These are phyloP conservation scores for Rhodotorula graminis DNA, from an alignment of 768 basidiomycete genomes.

Conservation along the genomic window DNA sequence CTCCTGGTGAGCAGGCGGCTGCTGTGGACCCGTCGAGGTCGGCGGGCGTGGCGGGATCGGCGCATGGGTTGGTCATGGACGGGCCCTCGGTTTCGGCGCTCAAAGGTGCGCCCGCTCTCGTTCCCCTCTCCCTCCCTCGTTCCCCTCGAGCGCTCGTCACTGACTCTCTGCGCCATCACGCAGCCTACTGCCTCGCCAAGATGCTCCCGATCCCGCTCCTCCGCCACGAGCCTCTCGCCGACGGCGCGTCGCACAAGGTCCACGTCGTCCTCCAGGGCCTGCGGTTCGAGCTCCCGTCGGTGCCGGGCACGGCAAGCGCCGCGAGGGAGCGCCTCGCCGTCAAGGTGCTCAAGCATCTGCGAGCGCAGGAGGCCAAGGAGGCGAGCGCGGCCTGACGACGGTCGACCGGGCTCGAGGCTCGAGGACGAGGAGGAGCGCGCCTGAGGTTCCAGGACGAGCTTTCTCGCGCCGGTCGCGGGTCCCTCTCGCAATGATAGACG, in stretches of 20 bases:
- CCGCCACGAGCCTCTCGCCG: neutral
- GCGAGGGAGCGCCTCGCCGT: conserved; percentile 4
- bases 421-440: no score
- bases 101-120: neutral
- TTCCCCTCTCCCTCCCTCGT: neutral
- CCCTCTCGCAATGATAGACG: no score
- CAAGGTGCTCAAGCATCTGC: conserved; percentile 11
- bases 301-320: neutral
- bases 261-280: conserved; percentile 3
- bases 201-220: neutral
- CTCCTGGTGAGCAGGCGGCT: neutral
- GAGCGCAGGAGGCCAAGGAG: neutral
- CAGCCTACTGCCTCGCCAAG: conserved; percentile 1
- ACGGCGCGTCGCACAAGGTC: neutral
- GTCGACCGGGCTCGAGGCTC: no score
- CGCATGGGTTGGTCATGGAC: neutral
- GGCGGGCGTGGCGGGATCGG: neutral
- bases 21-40: neutral
- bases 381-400: neutral
- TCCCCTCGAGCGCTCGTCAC: accelerated
- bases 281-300: conserved; percentile 15
- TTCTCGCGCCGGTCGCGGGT: no score
- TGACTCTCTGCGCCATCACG: neutral
- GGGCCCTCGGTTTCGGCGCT: neutral
- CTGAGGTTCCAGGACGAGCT: no score